A percentile compares a stretch with the other conserved stretches of the same genome.
Conservation (phyloP, 805 yeast species). For the Schizosaccharomyces octosporus region DNA sequence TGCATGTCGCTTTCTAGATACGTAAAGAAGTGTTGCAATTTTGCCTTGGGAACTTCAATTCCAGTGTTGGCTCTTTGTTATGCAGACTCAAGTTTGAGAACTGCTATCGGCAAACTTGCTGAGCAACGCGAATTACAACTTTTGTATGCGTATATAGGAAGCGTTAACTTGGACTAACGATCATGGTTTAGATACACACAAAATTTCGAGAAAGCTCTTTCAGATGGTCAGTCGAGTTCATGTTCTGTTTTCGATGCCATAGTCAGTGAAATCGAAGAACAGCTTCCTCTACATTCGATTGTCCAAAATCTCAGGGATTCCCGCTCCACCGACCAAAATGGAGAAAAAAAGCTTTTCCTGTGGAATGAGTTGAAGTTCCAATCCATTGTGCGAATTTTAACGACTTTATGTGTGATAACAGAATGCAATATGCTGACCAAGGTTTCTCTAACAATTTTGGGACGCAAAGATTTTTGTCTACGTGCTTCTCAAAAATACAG, state of each 20-base stretch:
- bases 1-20: no score
- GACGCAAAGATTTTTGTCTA: background rate
- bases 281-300: background rate
- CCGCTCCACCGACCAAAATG: background rate
- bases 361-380: background rate
- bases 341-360: background rate
- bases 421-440: background rate
- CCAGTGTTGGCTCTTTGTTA: background rate
- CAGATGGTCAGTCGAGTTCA: background rate
- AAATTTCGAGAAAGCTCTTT: background rate
- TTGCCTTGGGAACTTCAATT: background rate
- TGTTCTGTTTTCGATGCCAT: background rate
- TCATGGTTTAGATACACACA: background rate
- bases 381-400: background rate
- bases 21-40: background rate
- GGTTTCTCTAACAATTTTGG: background rate
- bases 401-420: background rate
- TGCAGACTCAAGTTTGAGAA: background rate
- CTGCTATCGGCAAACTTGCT: background rate
- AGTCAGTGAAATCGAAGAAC: background rate
- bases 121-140: background rate
- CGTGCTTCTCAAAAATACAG: background rate
- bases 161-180: background rate
- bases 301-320: background rate
- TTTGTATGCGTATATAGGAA: background rate